Evolutionary conservation across 1,284 basidiomycete species (phyloP).

Genomic region (Cryptococcus sp.): DNA sequence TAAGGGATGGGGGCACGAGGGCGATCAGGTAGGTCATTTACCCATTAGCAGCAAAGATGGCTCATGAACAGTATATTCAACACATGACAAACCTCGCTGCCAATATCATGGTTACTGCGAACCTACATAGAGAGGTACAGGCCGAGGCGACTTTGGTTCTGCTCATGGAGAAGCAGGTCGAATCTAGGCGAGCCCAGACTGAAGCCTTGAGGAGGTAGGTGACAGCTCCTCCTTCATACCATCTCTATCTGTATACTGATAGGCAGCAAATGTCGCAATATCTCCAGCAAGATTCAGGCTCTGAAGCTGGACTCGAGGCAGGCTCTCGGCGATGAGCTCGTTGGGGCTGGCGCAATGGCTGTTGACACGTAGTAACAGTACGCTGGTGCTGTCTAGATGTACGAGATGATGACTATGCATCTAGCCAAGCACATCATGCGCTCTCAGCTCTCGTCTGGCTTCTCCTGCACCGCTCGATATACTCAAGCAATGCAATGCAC

Average conservation of each 20-base stretch:
- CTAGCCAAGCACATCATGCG: too few species aligned
- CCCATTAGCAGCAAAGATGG: too few species aligned
- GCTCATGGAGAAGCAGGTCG: constrained; percentile 42
- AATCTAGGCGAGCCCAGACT: constrained; percentile 31
- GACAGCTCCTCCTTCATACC: constrained; percentile 1
- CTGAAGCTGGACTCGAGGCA: not conserved
- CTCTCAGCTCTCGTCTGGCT: too few species aligned
- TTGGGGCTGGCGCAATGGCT: too few species aligned
- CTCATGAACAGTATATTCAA: constrained; percentile 36
- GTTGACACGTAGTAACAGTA: too few species aligned
- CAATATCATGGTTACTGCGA: constrained; percentile 42
- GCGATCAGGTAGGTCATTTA: constrained; percentile 34
- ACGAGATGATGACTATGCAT: too few species aligned
- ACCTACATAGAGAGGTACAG: constrained; percentile 37
- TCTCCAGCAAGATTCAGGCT: not conserved
- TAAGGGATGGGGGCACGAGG: constrained; percentile 34
- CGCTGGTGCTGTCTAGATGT: too few species aligned
- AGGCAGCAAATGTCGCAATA: not conserved
- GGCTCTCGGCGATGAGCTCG: too few species aligned
- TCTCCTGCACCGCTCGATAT: too few species aligned
- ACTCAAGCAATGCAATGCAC: too few species aligned
- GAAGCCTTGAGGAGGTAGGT: constrained; percentile 24
- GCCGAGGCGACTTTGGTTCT: constrained; percentile 43
- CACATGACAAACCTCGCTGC: constrained; percentile 42
- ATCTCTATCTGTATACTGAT: too few species aligned